These are phyloP conservation scores for Vitis hybrid DNA, from an alignment of 177 flowering plant genomes.

Conservation along the genomic window DNA sequence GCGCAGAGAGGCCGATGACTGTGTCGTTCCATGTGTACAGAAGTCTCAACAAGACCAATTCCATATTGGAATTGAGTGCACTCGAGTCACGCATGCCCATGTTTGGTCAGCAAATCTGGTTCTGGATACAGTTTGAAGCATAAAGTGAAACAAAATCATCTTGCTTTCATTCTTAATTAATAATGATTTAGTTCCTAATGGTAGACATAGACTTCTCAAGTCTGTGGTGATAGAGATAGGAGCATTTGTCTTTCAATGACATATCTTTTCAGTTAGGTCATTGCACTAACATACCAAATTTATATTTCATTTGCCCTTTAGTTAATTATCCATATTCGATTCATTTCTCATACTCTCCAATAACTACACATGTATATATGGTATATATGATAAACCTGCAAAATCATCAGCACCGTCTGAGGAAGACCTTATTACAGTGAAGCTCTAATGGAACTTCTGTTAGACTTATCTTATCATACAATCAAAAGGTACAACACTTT, in stretches of 20 bases:
- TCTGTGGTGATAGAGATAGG: background rate
- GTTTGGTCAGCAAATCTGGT: background rate
- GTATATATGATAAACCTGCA: too few relatives aligned
- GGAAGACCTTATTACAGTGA: too few relatives aligned
- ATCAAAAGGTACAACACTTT: too few relatives aligned
- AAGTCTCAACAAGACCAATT: too few relatives aligned
- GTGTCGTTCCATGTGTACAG: too few relatives aligned
- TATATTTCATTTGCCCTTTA: background rate
- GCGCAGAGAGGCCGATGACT: too few relatives aligned
- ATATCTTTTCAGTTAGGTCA: conserved; percentile 16
- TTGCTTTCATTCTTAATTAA: background rate
- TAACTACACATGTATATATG: too few relatives aligned
- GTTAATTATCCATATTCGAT: too few relatives aligned
- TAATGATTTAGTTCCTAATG: conserved; percentile 9
- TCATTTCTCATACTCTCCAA: too few relatives aligned
- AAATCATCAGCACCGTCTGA: too few relatives aligned
- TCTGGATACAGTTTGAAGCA: background rate
- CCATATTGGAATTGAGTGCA: background rate
- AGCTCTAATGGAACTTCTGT: too few relatives aligned
- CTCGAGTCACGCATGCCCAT: background rate
- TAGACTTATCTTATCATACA: too few relatives aligned
- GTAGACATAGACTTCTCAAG: conserved; percentile 13
- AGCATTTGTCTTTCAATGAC: background rate
- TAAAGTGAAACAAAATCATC: background rate
- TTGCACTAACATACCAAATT: background rate